Evolutionary conservation across 2,329 filamentous ascomycete genomes (phyloP).

Genomic region (Zymoseptoria passerinii): DNA sequence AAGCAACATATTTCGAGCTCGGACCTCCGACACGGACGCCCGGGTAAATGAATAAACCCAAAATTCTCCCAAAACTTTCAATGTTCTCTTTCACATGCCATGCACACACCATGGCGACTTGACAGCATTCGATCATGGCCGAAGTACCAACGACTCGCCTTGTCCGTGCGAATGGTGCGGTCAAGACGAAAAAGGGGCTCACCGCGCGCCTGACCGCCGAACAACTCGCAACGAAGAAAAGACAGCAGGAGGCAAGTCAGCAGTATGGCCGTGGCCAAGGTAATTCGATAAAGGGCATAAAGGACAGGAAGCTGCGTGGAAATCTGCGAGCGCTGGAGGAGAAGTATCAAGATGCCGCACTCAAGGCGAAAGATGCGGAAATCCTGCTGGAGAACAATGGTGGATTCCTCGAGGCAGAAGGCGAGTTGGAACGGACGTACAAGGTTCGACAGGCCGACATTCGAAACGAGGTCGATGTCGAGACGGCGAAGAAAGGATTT

Average conservation of each 20-base stretch:
- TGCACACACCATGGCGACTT: background rate
- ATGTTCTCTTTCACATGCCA: background rate
- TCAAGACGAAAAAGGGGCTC: slow-evolving; percentile 19
- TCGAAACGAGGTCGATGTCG: slow-evolving; percentile 60
- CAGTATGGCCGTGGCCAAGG: slow-evolving; percentile 78
- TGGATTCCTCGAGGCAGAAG: slow-evolving; percentile 82
- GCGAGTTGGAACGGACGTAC: slow-evolving; percentile 83
- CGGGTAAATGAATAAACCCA: background rate
- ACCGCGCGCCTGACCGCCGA: slow-evolving; percentile 27
- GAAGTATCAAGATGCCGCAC: slow-evolving; percentile 71
- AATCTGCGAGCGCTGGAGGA: slow-evolving; percentile 71
- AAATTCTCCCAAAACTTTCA: background rate
- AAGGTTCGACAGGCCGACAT: slow-evolving; percentile 88
- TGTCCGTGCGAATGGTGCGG: slow-evolving; percentile 19
- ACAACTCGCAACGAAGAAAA: slow-evolving; percentile 26
- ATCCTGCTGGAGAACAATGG: slow-evolving; percentile 80
- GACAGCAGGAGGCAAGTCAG: slow-evolving; percentile 29
- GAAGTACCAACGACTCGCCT: slow-evolving; percentile 22
- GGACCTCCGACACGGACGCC: background rate
- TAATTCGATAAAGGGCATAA: slow-evolving; percentile 63
- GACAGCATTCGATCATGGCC: slow-evolving; percentile 3
- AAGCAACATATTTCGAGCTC: background rate
- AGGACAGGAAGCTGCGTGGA: slow-evolving; percentile 80
- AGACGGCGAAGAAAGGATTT: slow-evolving; percentile 87
- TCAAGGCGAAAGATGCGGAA: slow-evolving; percentile 89